Conservation (phyloP, 441 rosid genomes). For the Arabidopsis hybrid region DNA sequence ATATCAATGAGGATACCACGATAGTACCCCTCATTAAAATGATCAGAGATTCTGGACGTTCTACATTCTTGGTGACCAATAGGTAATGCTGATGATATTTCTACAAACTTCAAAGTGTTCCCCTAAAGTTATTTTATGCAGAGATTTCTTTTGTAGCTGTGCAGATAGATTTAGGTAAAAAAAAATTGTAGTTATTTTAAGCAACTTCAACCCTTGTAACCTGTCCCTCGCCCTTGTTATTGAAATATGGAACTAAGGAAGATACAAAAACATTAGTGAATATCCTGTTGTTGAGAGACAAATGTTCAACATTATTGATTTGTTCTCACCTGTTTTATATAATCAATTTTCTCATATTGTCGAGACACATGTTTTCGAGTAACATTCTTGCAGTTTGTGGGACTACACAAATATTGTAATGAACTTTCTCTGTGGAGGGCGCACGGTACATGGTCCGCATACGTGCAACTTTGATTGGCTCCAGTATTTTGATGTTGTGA, state of each 20-base stretch:
- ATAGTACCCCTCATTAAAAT: conserved; percentile 83
- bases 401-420: conserved; percentile 97
- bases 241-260: conserved; percentile 6
- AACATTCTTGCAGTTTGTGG: conserved; percentile 83
- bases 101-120: background rate
- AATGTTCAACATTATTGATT: background rate
- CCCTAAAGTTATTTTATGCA: background rate
- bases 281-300: background rate
- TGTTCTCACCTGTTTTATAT: background rate
- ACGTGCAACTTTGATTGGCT: conserved; percentile 87
- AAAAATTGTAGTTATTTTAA: too few relatives aligned
- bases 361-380: background rate
- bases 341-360: background rate
- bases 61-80: conserved; percentile 93
- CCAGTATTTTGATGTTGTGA: conserved; percentile 85
- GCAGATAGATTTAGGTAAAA: background rate
- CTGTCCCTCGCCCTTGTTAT: background rate
- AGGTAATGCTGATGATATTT: conserved; percentile 53
- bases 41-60: conserved; percentile 91
- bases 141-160: conserved; percentile 12
- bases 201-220: background rate
- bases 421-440: conserved; percentile 88
- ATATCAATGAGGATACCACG: conserved; percentile 77
- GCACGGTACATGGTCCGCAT: conserved; percentile 47
- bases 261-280: conserved; percentile 3